A percentile compares a stretch with the other conserved stretches of the same genome.
phyloP scores from a whole-genome alignment of 2,329 filamentous ascomycete species.

The Daldinia sp. region DNA sequence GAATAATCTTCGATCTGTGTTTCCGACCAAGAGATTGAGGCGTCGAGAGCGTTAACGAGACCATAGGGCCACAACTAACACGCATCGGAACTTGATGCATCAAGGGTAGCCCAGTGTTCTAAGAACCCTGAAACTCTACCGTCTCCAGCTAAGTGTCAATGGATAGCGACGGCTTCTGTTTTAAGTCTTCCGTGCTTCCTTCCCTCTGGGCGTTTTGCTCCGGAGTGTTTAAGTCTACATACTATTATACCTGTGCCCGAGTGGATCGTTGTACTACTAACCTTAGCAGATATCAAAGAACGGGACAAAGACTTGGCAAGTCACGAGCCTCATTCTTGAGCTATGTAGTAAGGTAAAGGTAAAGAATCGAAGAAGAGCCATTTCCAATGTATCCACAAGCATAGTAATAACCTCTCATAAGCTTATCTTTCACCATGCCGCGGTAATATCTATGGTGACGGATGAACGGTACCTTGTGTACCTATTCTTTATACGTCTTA shows the following conservation, averaged over 20 bases:
- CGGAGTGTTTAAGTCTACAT: not conserved
- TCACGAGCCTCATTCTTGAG: not conserved
- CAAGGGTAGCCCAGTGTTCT: conserved; percentile 15
- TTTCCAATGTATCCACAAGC: not conserved
- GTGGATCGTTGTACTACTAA: not conserved
- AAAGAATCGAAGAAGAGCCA: not conserved
- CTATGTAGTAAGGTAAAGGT: not conserved
- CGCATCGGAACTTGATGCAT: conserved; percentile 15
- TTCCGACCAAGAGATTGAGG: conserved; percentile 15
- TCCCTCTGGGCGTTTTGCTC: not conserved
- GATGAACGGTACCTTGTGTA: not conserved
- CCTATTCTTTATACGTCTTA: not conserved
- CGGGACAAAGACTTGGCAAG: not conserved
- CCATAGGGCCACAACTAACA: not conserved
- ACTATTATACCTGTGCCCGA: not conserved
- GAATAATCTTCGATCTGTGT: conserved; percentile 16
- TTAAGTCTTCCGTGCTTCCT: not conserved
- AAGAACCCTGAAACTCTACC: conserved; percentile 15
- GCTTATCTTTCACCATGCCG: not conserved
- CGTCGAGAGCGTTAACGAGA: not conserved
- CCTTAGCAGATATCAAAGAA: not conserved
- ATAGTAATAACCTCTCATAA: not conserved
- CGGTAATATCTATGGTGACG: not conserved
- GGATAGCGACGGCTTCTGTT: not conserved
- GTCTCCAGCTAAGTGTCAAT: not conserved